phyloP scores from a whole-genome alignment of 208 protist genomes.

The Leptomonas pyrrhocoris region DNA sequence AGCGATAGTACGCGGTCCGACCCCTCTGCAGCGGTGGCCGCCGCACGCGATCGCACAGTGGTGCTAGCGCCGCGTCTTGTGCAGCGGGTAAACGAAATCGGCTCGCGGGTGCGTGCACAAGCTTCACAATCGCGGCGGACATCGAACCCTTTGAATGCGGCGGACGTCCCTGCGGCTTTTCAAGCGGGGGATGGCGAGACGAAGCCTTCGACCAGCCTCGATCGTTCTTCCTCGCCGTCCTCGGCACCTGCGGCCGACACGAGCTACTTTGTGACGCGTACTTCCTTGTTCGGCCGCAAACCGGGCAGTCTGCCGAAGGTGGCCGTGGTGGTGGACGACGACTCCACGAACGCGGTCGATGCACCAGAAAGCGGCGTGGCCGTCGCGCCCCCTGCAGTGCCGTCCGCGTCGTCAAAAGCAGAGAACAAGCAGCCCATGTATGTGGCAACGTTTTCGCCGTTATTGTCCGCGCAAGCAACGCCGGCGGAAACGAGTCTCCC shows the following conservation, averaged over 20 bases:
- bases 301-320: background rate
- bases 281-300: background rate
- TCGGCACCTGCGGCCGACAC: too few species aligned
- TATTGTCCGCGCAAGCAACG: background rate
- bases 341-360: too few species aligned
- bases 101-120: conserved; percentile 16
- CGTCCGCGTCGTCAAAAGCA: background rate
- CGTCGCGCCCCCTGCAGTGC: background rate
- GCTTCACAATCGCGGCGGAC: background rate
- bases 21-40: background rate
- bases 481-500: too few species aligned
- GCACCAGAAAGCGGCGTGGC: too few species aligned
- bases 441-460: background rate
- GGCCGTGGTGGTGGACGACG: conserved; percentile 4
- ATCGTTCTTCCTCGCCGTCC: too few species aligned
- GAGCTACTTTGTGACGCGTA: too few species aligned
- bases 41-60: background rate
- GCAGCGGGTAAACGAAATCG: conserved; percentile 33
- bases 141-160: conserved; percentile 4
- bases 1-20: conserved; percentile 7
- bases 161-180: background rate
- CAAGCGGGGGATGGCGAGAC: too few species aligned
- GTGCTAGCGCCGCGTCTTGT: conserved; percentile 25
- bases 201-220: too few species aligned
- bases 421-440: conserved; percentile 1